Evolutionary conservation across 306 rosid species (phyloP).

Genomic region (Citrullus amarus): DNA sequence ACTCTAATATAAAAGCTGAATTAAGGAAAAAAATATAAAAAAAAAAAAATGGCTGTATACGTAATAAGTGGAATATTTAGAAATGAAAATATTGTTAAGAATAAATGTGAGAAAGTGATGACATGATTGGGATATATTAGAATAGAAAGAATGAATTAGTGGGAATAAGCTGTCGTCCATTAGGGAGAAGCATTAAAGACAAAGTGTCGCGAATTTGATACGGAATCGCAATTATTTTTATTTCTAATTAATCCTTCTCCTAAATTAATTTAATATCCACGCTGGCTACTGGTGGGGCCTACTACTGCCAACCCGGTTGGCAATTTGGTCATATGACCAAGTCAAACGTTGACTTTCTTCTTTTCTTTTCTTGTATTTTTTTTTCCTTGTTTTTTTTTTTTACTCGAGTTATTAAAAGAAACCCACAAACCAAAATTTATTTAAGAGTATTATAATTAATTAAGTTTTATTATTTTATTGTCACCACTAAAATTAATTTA

Average conservation of each 20-base stretch:
- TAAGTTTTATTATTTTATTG: too few relatives aligned
- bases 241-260: not conserved
- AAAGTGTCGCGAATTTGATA: not conserved
- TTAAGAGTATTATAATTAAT: too few relatives aligned
- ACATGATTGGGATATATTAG: not conserved
- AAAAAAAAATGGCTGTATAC: not conserved
- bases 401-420: not conserved
- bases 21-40: too few relatives aligned
- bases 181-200: not conserved
- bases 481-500: not conserved
- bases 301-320: not conserved
- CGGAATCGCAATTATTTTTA: not conserved
- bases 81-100: not conserved
- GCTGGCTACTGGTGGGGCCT: not conserved
- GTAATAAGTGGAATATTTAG: not conserved
- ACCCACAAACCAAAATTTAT: not conserved
- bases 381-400: not conserved
- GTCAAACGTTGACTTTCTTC: not conserved
- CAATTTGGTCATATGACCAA: not conserved
- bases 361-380: not conserved
- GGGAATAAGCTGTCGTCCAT: conserved; percentile 12
- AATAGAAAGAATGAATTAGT: not conserved
- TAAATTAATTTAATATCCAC: not conserved
- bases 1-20: too few relatives aligned
- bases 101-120: not conserved